phyloP scores from a whole-genome alignment of 108 stramenopile species.

The Skeletonema potamos region DNA sequence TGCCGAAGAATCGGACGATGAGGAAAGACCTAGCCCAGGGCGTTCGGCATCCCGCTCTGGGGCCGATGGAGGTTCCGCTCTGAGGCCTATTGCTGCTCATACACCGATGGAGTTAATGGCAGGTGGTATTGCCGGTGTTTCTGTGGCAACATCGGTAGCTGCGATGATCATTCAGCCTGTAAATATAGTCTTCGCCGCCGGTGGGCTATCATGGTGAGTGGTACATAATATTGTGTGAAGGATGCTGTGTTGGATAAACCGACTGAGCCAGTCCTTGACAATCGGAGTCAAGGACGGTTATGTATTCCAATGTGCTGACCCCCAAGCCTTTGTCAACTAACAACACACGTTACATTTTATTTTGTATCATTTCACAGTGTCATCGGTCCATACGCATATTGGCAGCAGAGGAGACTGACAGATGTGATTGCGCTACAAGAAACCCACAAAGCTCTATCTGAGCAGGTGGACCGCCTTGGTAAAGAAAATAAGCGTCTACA shows the following conservation, averaged over 20 bases:
- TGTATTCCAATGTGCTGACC: no score
- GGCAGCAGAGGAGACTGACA: constrained; percentile 39
- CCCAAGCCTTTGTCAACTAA: neutral
- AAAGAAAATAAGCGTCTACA: constrained; percentile 36
- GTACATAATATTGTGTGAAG: neutral
- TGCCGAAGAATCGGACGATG: neutral
- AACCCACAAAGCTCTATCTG: constrained; percentile 40
- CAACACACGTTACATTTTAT: neutral
- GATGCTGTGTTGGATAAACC: no score
- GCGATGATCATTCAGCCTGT: constrained; percentile 64
- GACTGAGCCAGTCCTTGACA: no score
- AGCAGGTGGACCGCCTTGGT: constrained; percentile 40
- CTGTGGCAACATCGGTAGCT: constrained; percentile 51
- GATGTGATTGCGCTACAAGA: constrained; percentile 47
- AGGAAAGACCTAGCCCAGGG: neutral
- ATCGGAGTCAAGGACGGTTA: no score
- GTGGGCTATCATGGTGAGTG: constrained; percentile 55
- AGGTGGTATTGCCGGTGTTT: constrained; percentile 47
- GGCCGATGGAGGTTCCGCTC: neutral
- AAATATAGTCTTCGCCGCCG: constrained; percentile 55
- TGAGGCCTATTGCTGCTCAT: constrained; percentile 57
- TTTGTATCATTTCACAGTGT: neutral
- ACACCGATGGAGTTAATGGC: constrained; percentile 55
- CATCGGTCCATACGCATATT: constrained; percentile 46
- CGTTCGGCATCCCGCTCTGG: neutral